Evolutionary conservation across 768 basidiomycete genomes (phyloP), one percentile per base, ranked within the genome.

Genomic region (Pleurotus citrinopileatus): DNA sequence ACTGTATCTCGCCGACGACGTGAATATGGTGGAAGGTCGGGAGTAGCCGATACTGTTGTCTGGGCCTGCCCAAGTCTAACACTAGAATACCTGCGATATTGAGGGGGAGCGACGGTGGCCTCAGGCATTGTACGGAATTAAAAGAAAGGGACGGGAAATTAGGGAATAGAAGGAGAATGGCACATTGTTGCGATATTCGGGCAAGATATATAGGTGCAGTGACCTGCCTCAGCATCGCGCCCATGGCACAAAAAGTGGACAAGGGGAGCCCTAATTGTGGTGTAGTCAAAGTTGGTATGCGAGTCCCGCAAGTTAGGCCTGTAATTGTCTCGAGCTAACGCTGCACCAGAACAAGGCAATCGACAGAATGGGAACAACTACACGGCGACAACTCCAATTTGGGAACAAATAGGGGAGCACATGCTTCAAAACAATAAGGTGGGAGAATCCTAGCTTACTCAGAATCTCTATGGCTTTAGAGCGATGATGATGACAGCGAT

Each of bases 11-110:
- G 48, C 20, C 48, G 28, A 28, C 47, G 54, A 47, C 52, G 55
- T 8, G 59, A 58, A 37, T 65, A 65, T 9, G 50, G 58, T 15
- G 64, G 63, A 40, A 64, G 48, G 25, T 60, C 60, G 9, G 47
- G 42, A 12, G 15, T 20, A 50, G 29, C 13, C 13, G 27, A 28
- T 42, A 9, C 17, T 42, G 55, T 27, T 22, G 47, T 69, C 15
- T 77, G 75, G 70, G 62, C 78, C 74, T 65, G 78, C 73, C 77
- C 78, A 69, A 67, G 74, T 68, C 75, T 73, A 65, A 71, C 62
- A 58, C 48, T 51, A 17, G 76, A 77, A 65, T 69, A 74, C 69
- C 77, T 73, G 69, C 74, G 70, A 70, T 80, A 79, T 60, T 66
- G 70, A 60, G 79, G 77, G 52, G 77, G 77, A 65, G 77, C 73